Evolutionary conservation across 2,329 filamentous ascomycete species (phyloP), one percentile per base, ranked within the genome.

Genomic region (Phaeoacremonium minimum): DNA sequence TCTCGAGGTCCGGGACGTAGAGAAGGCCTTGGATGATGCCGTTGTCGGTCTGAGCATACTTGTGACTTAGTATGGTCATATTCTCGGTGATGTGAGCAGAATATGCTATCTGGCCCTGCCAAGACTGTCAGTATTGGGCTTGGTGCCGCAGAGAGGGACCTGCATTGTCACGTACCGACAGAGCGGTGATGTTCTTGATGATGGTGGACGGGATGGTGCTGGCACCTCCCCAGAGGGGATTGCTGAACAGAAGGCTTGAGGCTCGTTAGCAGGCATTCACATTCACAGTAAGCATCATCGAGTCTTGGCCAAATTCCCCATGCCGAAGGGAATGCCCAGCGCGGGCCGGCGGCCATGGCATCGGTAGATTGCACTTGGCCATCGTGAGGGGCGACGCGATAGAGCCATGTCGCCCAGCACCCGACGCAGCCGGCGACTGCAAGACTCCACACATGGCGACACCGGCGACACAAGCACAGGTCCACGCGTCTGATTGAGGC

Each of bases 11-110:
- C 5, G 91, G 93, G 3, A 95, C 84, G 57, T 93, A 97, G 39
- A 97, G 73, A 13, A 96, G 75, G 43, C 91, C 91, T 45, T 79
- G 75, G 22, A 93, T 78, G 36, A 77, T 66, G 37, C 75, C 75
- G 45, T 82, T 77, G 28, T 69, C 58, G 7, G 68, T 68, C 19
- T 75, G 69, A 35, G 77, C 71, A 54, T 78, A 80, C 42, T 79
- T 84, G 19, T 75, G 78, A 4, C 86, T 86, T 12, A 96, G 69
- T 0, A 87, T 94, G 30, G 82, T 86, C 35, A 95, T 74, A 49
- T 85, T 85, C 39, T 60, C 59, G 15, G 56, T 48, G 36, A 77
- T 57, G 30, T 64, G 63, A 41, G 71, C 63, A 40, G 77, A 67
- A 50, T 77, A 78, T 37, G 71, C 69, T 52, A 79, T 57, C 41